Percentiles rank a stretch among this genome's conserved stretches.
Conservation (phyloP, 2,329 filamentous ascomycete species). For the Fusarium zealandicum region DNA sequence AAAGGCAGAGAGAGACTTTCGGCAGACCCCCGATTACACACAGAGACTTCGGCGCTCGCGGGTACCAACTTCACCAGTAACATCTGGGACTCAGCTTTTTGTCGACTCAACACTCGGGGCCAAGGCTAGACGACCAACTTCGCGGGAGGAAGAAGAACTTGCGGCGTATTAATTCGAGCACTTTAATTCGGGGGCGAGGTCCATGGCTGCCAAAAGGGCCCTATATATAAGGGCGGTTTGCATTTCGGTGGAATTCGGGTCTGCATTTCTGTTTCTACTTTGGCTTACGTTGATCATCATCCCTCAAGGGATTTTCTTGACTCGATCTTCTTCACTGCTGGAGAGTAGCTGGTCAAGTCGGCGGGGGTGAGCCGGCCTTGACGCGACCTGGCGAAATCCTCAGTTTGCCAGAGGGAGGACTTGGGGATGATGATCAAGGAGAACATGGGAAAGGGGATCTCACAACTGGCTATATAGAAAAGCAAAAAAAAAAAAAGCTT, state of each 20-base stretch:
- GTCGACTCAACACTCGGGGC: slow-evolving; percentile 16
- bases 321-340: no score
- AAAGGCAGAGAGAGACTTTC: slow-evolving; percentile 4
- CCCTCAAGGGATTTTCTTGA: no score
- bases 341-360: background rate
- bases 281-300: background rate
- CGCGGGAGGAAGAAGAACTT: slow-evolving; percentile 19
- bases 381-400: background rate
- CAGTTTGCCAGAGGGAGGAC: background rate
- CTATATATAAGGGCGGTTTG: slow-evolving; percentile 3
- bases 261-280: background rate
- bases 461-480: slow-evolving; percentile 3
- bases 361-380: background rate
- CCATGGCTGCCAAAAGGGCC: slow-evolving; percentile 10
- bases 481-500: background rate
- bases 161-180: slow-evolving; percentile 22
- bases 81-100: slow-evolving; percentile 21
- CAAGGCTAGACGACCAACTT: slow-evolving; percentile 25
- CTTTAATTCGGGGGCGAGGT: slow-evolving; percentile 12
- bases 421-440: background rate
- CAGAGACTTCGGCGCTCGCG: slow-evolving; percentile 4
- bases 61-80: slow-evolving; percentile 8
- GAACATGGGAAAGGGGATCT: background rate
- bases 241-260: slow-evolving; percentile 4
- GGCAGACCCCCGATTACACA: background rate